These are phyloP conservation scores for Penicillium sp. DNA, from an alignment of 2,329 filamentous ascomycete genomes.

Conservation along the genomic window DNA sequence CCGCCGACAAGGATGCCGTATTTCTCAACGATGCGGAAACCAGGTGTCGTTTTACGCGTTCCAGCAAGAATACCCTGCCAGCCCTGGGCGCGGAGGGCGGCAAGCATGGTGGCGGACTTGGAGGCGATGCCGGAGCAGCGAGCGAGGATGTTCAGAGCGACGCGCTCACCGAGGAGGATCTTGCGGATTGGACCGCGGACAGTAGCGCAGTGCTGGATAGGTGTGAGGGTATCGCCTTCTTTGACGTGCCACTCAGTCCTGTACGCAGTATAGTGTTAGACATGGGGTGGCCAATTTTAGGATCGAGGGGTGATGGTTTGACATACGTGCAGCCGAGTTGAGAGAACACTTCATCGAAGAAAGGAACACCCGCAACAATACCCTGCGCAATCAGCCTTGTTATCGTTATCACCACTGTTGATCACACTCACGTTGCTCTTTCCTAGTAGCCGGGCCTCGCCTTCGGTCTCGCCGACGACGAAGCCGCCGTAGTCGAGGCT, in stretches of 20 bases:
- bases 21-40: constrained; percentile 92
- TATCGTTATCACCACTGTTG: no score
- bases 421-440: constrained; percentile 48
- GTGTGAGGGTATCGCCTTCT: constrained; percentile 67
- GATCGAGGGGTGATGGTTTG: not conserved
- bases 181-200: constrained; percentile 78
- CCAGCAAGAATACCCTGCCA: constrained; percentile 84
- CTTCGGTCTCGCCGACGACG: constrained; percentile 65
- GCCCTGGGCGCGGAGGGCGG: constrained; percentile 55
- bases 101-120: constrained; percentile 46
- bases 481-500: constrained; percentile 97
- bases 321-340: constrained; percentile 75
- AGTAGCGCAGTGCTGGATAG: constrained; percentile 66
- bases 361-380: constrained; percentile 83
- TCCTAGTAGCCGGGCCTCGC: constrained; percentile 49
- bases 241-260: constrained; percentile 78
- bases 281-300: not conserved
- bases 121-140: constrained; percentile 89
- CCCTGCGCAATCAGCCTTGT: constrained; percentile 46
- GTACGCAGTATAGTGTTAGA: constrained; percentile 4
- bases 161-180: constrained; percentile 84
- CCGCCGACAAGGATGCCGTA: constrained; percentile 96
- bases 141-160: constrained; percentile 84
- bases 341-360: constrained; percentile 87
- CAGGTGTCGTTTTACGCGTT: constrained; percentile 93